These are phyloP conservation scores for Plasmodium vivax DNA, from an alignment of 169 alveolate genomes.

Conservation along the genomic window DNA sequence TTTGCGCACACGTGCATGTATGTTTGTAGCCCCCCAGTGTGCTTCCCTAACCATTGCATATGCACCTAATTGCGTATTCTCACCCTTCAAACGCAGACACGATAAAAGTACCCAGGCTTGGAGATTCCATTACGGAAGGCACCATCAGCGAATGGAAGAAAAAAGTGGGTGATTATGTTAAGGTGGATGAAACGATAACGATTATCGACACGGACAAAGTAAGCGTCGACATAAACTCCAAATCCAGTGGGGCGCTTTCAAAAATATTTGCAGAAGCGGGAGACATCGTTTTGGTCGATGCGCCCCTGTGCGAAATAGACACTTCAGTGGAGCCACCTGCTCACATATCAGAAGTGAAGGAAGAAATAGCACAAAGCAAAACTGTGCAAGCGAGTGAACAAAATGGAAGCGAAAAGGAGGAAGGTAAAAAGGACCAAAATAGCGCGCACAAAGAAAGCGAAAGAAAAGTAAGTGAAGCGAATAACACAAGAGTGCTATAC, in stretches of 20 bases:
- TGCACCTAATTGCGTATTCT: not conserved
- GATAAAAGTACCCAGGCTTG: constrained; percentile 87
- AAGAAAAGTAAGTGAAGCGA: constrained; percentile 22
- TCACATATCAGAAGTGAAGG: not conserved
- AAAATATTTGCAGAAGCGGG: constrained; percentile 82
- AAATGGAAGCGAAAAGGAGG: constrained; percentile 15
- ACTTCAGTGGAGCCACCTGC: constrained; percentile 81
- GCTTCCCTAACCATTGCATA: not conserved
- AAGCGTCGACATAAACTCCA: constrained; percentile 92
- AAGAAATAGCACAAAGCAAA: constrained; percentile 3
- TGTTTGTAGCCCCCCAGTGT: not conserved
- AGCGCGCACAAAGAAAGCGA: constrained; percentile 16
- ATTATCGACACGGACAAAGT: constrained; percentile 96
- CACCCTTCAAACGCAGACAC: constrained; percentile 25
- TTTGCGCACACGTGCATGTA: not conserved
- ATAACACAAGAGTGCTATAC: constrained; percentile 39
- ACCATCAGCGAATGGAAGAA: constrained; percentile 86
- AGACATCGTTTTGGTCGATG: constrained; percentile 90
- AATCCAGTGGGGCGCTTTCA: constrained; percentile 78
- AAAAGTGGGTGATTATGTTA: constrained; percentile 91
- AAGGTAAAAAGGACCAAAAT: constrained; percentile 25
- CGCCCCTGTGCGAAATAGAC: constrained; percentile 89
- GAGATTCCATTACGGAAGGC: constrained; percentile 92
- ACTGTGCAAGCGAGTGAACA: not conserved
- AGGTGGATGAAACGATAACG: constrained; percentile 93